A percentile compares a stretch with the other conserved stretches of the same genome.
These are phyloP conservation scores for Rhynchospora breviuscula DNA, from an alignment of 176 grass and related monocot genomes.

Conservation along the genomic window DNA sequence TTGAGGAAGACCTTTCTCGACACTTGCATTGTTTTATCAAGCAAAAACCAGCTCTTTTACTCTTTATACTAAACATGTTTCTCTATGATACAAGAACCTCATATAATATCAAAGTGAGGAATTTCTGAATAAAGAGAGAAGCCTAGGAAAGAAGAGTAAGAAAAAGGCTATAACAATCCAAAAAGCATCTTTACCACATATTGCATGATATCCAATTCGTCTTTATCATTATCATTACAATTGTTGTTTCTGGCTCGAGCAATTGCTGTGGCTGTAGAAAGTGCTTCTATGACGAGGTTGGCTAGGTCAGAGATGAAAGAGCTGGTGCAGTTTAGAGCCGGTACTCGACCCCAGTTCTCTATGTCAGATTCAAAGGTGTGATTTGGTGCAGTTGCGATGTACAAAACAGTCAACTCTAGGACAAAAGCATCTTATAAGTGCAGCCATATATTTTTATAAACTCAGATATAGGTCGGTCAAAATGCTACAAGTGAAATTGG, in stretches of 20 bases:
- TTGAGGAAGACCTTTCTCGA: not conserved
- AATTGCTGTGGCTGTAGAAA: conserved; percentile 51
- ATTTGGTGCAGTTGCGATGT: no score
- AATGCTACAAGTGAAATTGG: no score
- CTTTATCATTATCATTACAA: conserved; percentile 1
- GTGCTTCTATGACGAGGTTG: conserved; percentile 64
- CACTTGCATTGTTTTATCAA: not conserved
- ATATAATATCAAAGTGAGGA: conserved; percentile 30
- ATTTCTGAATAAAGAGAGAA: conserved; percentile 57
- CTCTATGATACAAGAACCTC: not conserved
- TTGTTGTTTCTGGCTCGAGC: conserved; percentile 13
- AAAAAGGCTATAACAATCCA: conserved; percentile 63
- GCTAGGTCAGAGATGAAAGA: conserved; percentile 84
- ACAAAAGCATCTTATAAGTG: no score
- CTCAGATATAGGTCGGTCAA: no score
- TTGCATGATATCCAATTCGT: conserved; percentile 41
- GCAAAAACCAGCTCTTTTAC: not conserved
- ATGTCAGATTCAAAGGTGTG: conserved; percentile 91
- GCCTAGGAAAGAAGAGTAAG: conserved; percentile 60
- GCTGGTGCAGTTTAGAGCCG: conserved; percentile 63
- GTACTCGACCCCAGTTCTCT: conserved; percentile 91
- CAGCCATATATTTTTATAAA: no score
- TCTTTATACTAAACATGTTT: not conserved
- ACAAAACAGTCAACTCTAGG: no score
- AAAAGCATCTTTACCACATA: conserved; percentile 66